A percentile compares a stretch with the other conserved stretches of the same genome.
Conservation (phyloP, 108 stramenopile genomes). For the Nitzschia sp. region DNA sequence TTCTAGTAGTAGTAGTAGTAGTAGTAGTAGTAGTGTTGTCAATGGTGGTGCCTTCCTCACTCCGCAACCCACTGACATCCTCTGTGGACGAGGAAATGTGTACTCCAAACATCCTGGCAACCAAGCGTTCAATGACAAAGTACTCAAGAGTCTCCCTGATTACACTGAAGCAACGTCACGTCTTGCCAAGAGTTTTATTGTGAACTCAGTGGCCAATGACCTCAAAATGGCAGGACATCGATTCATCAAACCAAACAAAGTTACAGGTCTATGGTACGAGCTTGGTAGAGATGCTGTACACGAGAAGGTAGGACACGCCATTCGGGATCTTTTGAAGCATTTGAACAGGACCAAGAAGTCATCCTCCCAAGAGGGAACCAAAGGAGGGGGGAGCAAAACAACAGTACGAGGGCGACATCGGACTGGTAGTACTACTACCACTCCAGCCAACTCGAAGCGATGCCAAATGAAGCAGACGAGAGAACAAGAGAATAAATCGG, state of each 20-base stretch:
- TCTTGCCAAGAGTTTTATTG: conserved; percentile 27
- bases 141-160: conserved; percentile 14
- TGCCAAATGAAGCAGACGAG: too few species aligned
- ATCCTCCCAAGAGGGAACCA: too few species aligned
- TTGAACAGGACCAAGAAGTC: not conserved
- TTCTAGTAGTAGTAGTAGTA: too few species aligned
- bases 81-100: conserved; percentile 46
- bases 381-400: too few species aligned
- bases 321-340: conserved; percentile 24
- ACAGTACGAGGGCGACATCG: too few species aligned
- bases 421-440: too few species aligned
- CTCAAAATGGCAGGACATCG: conserved; percentile 10
- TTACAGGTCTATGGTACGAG: conserved; percentile 18
- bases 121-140: conserved; percentile 16
- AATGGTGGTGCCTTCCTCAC: too few species aligned
- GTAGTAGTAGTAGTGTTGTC: too few species aligned
- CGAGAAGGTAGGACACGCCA: conserved; percentile 40
- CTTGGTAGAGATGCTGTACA: conserved; percentile 19
- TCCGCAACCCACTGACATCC: conserved; percentile 17
- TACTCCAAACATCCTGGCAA: conserved; percentile 34
- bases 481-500: too few species aligned
- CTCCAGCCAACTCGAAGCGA: too few species aligned
- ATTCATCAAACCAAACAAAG: conserved; percentile 22
- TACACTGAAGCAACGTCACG: conserved; percentile 24
- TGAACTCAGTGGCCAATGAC: conserved; percentile 20